phyloP scores from a whole-genome alignment of 352 stramenopile genomes.

The Plasmopara viticola region DNA sequence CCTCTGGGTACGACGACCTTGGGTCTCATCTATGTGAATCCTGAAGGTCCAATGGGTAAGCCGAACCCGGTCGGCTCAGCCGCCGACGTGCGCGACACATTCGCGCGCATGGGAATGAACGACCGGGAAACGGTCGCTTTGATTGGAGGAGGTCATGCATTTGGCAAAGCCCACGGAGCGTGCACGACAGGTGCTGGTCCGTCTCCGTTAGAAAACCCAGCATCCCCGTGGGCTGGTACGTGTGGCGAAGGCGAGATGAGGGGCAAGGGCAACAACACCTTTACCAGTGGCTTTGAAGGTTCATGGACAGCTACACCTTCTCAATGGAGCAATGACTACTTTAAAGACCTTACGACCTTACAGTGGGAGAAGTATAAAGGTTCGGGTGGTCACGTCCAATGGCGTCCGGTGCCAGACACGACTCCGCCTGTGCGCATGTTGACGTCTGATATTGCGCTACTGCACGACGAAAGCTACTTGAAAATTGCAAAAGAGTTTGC shows the following conservation, averaged over 20 bases:
- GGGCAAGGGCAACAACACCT: conserved; percentile 61
- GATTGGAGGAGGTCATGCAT: conserved; percentile 85
- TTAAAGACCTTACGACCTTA: conserved; percentile 66
- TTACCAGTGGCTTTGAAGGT: conserved; percentile 79
- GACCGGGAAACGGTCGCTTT: conserved; percentile 93
- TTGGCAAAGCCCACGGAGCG: conserved; percentile 89
- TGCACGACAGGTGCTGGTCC: conserved; percentile 38
- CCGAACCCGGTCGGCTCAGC: conserved; percentile 87
- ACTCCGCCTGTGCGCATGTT: too few species aligned
- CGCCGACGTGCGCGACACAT: conserved; percentile 89
- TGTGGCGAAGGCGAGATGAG: conserved; percentile 38
- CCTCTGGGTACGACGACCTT: conserved; percentile 51
- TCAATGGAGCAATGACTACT: conserved; percentile 95
- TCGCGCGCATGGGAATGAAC: conserved; percentile 90
- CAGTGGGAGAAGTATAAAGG: conserved; percentile 80
- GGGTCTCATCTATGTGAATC: conserved; percentile 75
- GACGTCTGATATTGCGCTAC: too few species aligned
- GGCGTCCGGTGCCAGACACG: too few species aligned
- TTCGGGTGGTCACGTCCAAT: conserved; percentile 62
- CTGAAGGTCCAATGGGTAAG: conserved; percentile 49
- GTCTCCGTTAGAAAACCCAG: conserved; percentile 37
- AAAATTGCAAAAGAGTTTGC: too few species aligned
- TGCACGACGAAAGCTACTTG: too few species aligned
- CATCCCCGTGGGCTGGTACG: conserved; percentile 46
- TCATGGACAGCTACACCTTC: conserved; percentile 84